A percentile compares a stretch with the other conserved stretches of the same genome.
These are phyloP conservation scores for Candida boleticola DNA, from an alignment of 805 yeast species.

Conservation along the genomic window DNA sequence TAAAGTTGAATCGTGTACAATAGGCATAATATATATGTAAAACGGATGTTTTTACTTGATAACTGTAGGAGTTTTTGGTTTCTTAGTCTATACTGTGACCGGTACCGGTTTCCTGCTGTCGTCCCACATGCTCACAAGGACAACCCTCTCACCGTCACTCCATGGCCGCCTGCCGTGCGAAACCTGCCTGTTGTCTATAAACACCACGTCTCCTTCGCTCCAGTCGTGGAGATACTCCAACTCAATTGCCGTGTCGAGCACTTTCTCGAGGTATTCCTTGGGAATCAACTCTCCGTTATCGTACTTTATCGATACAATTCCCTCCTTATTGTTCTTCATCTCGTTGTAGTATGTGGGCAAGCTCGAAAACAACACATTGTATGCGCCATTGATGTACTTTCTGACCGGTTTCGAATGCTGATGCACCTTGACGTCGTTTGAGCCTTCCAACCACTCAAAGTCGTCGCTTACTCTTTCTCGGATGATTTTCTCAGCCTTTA, in stretches of 20 bases:
- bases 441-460: background rate
- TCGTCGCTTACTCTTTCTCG: background rate
- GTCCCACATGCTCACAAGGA: too few relatives aligned
- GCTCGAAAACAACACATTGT: background rate
- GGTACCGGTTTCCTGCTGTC: too few relatives aligned
- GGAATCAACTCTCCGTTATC: background rate
- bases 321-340: background rate
- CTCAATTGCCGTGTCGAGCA: conserved; percentile 9
- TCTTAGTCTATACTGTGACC: conserved; percentile 28
- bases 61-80: too few relatives aligned
- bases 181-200: conserved; percentile 33
- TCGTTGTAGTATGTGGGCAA: background rate
- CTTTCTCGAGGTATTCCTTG: conserved; percentile 4
- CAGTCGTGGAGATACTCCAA: conserved; percentile 26
- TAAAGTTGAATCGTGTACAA: background rate
- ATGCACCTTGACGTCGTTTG: background rate
- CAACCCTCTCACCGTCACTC: too few relatives aligned
- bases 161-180: conserved; percentile 33
- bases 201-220: conserved; percentile 30
- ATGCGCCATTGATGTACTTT: background rate
- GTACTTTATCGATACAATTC: background rate
- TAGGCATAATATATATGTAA: background rate
- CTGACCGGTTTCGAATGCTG: background rate
- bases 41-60: too few relatives aligned
- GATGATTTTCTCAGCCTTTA: too few relatives aligned